phyloP scores from a whole-genome alignment of 305 asterid species.

The Ruellia speciosa region DNA sequence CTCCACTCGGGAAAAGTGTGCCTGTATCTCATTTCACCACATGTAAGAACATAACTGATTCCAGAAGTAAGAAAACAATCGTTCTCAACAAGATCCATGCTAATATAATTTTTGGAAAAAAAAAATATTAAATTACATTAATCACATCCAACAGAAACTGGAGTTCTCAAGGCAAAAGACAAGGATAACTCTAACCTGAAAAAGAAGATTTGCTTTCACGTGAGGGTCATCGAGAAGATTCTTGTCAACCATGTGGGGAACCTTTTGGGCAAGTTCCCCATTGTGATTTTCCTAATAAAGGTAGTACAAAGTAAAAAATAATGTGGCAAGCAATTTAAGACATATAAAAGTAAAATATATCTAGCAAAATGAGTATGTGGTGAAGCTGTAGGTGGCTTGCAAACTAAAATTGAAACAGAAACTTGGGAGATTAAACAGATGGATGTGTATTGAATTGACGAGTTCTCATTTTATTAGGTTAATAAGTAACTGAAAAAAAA shows the following conservation, averaged over 20 bases:
- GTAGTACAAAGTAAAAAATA: constrained; percentile 17
- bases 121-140: constrained; percentile 11
- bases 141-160: constrained; percentile 9
- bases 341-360: neutral
- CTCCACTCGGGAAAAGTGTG: constrained; percentile 83
- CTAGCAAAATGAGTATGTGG: neutral
- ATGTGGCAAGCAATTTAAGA: neutral
- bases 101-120: neutral
- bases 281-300: constrained; percentile 74
- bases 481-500: neutral
- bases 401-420: neutral
- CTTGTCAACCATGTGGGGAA: constrained; percentile 70
- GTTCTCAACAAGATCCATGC: neutral
- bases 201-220: constrained; percentile 91
- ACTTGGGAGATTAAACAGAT: neutral
- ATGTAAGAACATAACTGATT: constrained; percentile 14
- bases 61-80: constrained; percentile 11
- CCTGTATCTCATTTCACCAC: constrained; percentile 44
- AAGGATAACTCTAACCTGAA: constrained; percentile 54
- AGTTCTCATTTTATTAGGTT: too few relatives aligned
- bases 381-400: neutral
- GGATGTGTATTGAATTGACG: too few relatives aligned
- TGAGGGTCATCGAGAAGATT: constrained; percentile 93
- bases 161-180: constrained; percentile 11
- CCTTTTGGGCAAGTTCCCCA: constrained; percentile 65